Conservation (phyloP, 2,329 filamentous ascomycete genomes). For the Byssochlamys sp. region DNA sequence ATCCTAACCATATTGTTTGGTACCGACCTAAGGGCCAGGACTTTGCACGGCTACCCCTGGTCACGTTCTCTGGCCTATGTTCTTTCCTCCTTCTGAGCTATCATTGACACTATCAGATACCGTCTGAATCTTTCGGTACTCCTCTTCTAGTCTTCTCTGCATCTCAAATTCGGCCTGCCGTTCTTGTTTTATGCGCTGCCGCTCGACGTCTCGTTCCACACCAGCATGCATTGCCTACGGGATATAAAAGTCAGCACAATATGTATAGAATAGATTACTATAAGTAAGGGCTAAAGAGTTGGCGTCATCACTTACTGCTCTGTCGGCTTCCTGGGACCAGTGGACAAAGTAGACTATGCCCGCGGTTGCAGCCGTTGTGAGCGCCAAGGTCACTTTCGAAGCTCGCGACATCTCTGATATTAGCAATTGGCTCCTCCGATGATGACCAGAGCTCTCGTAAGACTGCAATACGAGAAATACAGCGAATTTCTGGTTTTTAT, state of each 20-base stretch:
- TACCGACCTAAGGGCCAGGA: neutral
- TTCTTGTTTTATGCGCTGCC: conserved; percentile 80
- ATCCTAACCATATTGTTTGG: neutral
- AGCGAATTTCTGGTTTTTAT: neutral
- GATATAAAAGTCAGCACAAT: neutral
- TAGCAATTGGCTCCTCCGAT: neutral
- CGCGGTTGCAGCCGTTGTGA: conserved; percentile 65
- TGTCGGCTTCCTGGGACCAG: conserved; percentile 74
- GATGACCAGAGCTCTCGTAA: neutral
- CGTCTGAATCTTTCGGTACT: conserved; percentile 81
- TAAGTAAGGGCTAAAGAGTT: neutral
- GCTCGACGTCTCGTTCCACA: conserved; percentile 88
- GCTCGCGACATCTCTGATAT: conserved; percentile 67
- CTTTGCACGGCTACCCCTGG: neutral
- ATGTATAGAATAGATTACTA: neutral
- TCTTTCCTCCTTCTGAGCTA: conserved; percentile 10
- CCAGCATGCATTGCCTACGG: conserved; percentile 80
- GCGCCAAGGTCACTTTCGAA: conserved; percentile 73
- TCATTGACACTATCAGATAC: conserved; percentile 48
- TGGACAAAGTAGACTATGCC: conserved; percentile 78
- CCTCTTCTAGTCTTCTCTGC: conserved; percentile 72
- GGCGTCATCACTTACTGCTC: conserved; percentile 53
- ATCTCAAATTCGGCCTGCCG: conserved; percentile 90
- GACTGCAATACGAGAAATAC: neutral
- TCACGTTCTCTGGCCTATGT: conserved; percentile 16